Conservation (phyloP, 352 stramenopile genomes). For the Phytopythium litorale region DNA sequence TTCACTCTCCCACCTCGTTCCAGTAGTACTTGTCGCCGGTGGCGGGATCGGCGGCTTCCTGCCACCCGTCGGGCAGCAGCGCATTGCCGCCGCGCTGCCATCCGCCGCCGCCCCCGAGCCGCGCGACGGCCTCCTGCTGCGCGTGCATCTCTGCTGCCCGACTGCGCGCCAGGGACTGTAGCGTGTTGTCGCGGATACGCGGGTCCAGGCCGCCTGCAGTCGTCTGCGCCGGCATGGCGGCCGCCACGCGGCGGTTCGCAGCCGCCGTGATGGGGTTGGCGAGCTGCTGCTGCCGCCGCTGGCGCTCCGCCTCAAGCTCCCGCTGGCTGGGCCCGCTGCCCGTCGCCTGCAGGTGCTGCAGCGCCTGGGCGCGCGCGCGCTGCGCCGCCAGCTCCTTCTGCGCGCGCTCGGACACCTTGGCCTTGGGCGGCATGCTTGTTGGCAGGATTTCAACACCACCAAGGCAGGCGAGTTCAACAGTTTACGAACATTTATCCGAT, state of each 20-base stretch:
- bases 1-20: constrained; percentile 51
- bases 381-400: constrained; percentile 62
- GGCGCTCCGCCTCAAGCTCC: constrained; percentile 58
- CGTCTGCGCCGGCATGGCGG: constrained; percentile 3
- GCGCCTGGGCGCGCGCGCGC: constrained; percentile 52
- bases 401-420: constrained; percentile 28
- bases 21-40: constrained; percentile 74
- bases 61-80: constrained; percentile 44
- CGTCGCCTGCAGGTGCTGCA: constrained; percentile 57
- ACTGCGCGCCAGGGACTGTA: constrained; percentile 50
- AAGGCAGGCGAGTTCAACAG: not conserved
- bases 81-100: constrained; percentile 11
- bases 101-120: constrained; percentile 10
- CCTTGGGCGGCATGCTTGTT: constrained; percentile 29
- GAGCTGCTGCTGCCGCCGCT: constrained; percentile 46
- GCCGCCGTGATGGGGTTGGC: constrained; percentile 39
- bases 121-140: constrained; percentile 15
- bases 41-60: constrained; percentile 37
- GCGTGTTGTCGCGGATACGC: constrained; percentile 69
- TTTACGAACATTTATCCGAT: not conserved
- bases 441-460: not conserved
- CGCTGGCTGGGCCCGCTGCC: constrained; percentile 62
- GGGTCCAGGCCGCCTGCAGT: constrained; percentile 27
- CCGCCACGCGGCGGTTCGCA: constrained; percentile 32
- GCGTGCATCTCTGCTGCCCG: constrained; percentile 42